phyloP scores from a whole-genome alignment of 2,329 filamentous ascomycete genomes.

The Penicillium sp. region DNA sequence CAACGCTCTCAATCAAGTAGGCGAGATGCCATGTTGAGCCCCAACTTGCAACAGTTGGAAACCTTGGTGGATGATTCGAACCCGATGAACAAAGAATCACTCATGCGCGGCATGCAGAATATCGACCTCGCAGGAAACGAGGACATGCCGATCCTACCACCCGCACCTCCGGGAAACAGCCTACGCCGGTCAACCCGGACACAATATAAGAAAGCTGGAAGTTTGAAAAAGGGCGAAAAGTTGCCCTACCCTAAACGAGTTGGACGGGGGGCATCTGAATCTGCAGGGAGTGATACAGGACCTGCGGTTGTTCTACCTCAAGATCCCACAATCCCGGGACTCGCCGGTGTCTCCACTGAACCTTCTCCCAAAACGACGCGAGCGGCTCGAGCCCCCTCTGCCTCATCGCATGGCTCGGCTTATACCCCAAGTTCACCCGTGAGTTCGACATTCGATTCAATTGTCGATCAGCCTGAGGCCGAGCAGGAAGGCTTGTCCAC shows the following conservation, averaged over 20 bases:
- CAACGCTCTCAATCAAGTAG: constrained; percentile 64
- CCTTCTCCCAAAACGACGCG: constrained; percentile 32
- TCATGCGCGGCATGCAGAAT: constrained; percentile 43
- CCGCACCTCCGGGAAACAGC: constrained; percentile 70
- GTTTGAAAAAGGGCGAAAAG: constrained; percentile 75
- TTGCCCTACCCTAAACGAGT: constrained; percentile 73
- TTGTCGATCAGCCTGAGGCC: constrained; percentile 29
- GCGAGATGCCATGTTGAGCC: constrained; percentile 52
- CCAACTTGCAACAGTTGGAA: constrained; percentile 71
- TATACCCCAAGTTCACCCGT: constrained; percentile 22
- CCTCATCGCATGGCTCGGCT: constrained; percentile 24
- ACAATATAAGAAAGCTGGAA: constrained; percentile 78
- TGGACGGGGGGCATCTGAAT: constrained; percentile 59
- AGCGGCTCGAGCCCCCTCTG: constrained; percentile 50
- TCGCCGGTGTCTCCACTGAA: constrained; percentile 40
- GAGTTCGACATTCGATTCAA: constrained; percentile 32
- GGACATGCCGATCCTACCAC: constrained; percentile 83
- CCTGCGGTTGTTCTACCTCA: constrained; percentile 38
- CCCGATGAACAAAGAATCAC: constrained; percentile 63
- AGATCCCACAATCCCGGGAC: constrained; percentile 35
- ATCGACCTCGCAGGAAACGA: constrained; percentile 52
- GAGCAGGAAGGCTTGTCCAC: constrained; percentile 15
- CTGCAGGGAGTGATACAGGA: constrained; percentile 51
- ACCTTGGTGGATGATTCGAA: constrained; percentile 78
- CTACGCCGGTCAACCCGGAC: constrained; percentile 88